Conservation (phyloP, 192 early-diverging fungal genomes). For the Cetraspora pellucida region DNA sequence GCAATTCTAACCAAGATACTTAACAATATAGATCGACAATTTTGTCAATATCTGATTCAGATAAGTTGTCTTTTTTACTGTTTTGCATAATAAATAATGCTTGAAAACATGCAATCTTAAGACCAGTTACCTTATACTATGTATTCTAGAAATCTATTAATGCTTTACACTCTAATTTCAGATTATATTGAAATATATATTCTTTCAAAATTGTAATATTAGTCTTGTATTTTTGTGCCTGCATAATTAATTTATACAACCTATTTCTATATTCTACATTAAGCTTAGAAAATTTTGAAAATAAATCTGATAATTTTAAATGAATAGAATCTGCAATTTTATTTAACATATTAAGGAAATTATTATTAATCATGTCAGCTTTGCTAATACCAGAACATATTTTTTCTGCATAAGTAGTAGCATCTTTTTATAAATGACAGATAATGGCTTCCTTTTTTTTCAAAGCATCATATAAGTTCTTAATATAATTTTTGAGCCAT, state of each 20-base stretch:
- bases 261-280: conserved; percentile 13
- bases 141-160: conserved; percentile 22
- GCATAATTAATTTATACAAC: conserved; percentile 1
- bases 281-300: conserved; percentile 3
- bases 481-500: conserved; percentile 23
- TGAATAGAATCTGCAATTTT: conserved; percentile 15
- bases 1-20: too few relatives aligned
- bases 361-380: too few relatives aligned
- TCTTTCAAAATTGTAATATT: background rate
- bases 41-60: background rate
- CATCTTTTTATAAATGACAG: conserved; percentile 14
- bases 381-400: conserved; percentile 14
- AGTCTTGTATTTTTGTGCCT: background rate
- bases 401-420: conserved; percentile 1
- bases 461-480: conserved; percentile 3
- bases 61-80: conserved; percentile 19
- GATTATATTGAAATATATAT: conserved; percentile 24
- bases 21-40: conserved; percentile 13
- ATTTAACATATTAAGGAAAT: conserved; percentile 9
- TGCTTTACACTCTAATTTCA: conserved; percentile 12
- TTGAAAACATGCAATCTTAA: conserved; percentile 1
- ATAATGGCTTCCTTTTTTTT: conserved; percentile 18
- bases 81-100: background rate
- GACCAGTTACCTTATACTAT: conserved; percentile 24
- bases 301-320: conserved; percentile 20